Base-by-base conservation (phyloP, 441 rosid species). In the Raphanus hybrid region DNA sequence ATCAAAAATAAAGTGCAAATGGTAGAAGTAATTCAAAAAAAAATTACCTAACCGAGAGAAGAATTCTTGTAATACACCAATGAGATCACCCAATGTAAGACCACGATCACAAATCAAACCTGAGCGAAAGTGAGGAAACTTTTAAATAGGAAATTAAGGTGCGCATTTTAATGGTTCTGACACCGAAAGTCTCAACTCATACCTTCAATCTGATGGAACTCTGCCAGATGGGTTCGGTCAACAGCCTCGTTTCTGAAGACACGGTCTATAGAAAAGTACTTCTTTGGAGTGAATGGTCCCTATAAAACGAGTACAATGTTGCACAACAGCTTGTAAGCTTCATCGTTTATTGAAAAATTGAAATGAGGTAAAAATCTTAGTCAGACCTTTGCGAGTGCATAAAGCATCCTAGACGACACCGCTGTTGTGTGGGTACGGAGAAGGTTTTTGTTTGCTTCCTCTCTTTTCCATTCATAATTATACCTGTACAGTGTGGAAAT, bases 201-300 rank as follows among this genome's bases (percentile, higher is more conserved):
- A 95, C 98, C 98, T 90, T 95, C 98, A 67, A 91, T 93, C 83
- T 95, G 99, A 82, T 95, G 98, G 81, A 95, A 95, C 80, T 95
- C 99, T 55, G 98, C 99, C 37, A 95, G 91, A 87, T 93, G 98
- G 64, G 99, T 95, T 45, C 87, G 84, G 77, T 95, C 98, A 18
- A 95, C 98, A 11, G 99, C 96, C 85, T 95, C 99, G 79, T 95
- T 95, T 83, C 99, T 89, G 89, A 92, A 95, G 76, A 95, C 98
- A 67, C 98, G 96, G 69, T 95, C 99, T 14, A 95, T 92, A 2
- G 98, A 95, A 87, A 89, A 95, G 85, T 91, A 95, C 81, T 86
- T 91, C 82, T 95, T 92, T 5, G 96, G 97, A 68, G 82, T 70
- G 74, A 92, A 90, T 37, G 95, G 84, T 81, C 84, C 18, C 18